Conservation (phyloP, 1,284 basidiomycete genomes). For the Boletus sp. region DNA sequence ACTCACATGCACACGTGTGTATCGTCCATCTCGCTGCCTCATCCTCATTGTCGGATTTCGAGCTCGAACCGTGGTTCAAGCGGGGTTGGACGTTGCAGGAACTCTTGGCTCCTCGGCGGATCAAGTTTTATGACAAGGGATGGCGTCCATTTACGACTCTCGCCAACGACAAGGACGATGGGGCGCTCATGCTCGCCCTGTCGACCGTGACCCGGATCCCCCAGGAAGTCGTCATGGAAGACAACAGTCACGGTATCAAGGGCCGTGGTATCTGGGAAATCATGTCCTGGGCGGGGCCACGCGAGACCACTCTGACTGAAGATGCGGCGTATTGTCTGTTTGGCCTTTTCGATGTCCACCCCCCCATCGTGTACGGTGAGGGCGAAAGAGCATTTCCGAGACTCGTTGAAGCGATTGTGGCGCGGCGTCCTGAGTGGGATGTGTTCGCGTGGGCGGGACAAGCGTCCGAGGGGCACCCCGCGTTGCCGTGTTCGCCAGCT, state of each 20-base stretch:
- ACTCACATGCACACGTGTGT: constrained; percentile 25
- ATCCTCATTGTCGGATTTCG: constrained; percentile 11
- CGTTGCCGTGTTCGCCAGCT: constrained; percentile 16
- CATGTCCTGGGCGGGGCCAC: constrained; percentile 29
- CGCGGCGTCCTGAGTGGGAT: constrained; percentile 16
- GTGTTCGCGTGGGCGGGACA: constrained; percentile 24
- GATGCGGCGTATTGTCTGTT: constrained; percentile 24
- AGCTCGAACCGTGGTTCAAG: constrained; percentile 26
- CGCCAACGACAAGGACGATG: constrained; percentile 22
- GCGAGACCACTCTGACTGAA: constrained; percentile 24
- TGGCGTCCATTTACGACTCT: constrained; percentile 22
- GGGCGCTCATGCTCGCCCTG: constrained; percentile 10
- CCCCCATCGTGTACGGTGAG: constrained; percentile 23
- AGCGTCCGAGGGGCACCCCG: constrained; percentile 15
- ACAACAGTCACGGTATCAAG: constrained; percentile 23
- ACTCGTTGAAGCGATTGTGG: constrained; percentile 18
- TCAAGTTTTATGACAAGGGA: constrained; percentile 27
- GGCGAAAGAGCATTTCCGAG: constrained; percentile 24
- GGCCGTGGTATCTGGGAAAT: constrained; percentile 20
- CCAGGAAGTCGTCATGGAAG: constrained; percentile 9
- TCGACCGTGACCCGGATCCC: constrained; percentile 24
- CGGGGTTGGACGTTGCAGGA: constrained; percentile 32
- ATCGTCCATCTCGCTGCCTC: constrained; percentile 27
- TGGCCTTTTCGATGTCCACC: constrained; percentile 22
- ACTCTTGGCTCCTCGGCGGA: constrained; percentile 21